A percentile compares a stretch with the other conserved stretches of the same genome.
Conservation (phyloP, 2,329 filamentous ascomycete species). For the Aspergillus proliferans region DNA sequence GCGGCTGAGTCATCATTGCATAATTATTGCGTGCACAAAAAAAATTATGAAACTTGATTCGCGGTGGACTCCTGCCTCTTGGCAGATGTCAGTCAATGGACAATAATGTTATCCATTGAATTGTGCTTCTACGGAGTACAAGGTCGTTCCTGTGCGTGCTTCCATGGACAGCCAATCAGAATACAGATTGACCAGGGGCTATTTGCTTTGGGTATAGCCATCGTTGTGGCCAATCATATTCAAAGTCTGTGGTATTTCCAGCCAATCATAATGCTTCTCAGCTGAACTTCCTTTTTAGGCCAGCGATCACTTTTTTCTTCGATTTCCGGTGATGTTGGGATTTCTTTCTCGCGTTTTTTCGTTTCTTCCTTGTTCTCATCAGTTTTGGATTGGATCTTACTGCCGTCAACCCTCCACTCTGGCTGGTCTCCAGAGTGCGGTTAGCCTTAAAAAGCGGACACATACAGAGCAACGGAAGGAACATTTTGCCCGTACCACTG, state of each 20-base stretch:
- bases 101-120: neutral
- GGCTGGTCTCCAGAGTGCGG: neutral
- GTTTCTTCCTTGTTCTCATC: neutral
- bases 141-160: neutral
- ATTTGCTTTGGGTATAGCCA: neutral
- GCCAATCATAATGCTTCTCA: neutral
- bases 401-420: neutral
- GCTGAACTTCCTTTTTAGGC: neutral
- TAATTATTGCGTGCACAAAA: neutral
- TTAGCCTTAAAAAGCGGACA: neutral
- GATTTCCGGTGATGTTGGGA: neutral
- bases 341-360: neutral
- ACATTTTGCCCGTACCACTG: too few relatives aligned
- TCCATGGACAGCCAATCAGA: neutral
- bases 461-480: too few relatives aligned
- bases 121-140: neutral
- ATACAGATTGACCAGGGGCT: neutral
- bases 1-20: neutral
- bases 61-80: neutral
- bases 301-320: neutral
- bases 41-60: neutral
- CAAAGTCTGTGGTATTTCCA: neutral
- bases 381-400: neutral
- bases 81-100: neutral
- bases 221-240: neutral